Evolutionary conservation across 805 yeast genomes (phyloP), one percentile per base, ranked within the genome.

Genomic region (Wickerhamiella bombiphila): DNA sequence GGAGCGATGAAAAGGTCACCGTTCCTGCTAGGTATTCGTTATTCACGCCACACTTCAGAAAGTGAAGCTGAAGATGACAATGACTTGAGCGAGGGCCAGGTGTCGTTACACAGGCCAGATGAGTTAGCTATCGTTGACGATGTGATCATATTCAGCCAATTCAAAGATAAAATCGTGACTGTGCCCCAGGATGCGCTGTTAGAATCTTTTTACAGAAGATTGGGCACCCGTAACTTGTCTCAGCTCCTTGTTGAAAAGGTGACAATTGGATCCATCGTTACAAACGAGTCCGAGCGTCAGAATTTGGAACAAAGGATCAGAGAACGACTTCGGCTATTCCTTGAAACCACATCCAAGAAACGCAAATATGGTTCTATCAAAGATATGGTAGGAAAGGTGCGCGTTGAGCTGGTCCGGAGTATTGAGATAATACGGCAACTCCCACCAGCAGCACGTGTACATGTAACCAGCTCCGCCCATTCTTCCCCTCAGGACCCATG

Each of bases 51-150:
- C n/a, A 14, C 17, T 4, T 37, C 13, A 1, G 40, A 29, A 3
- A 26, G 16, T 5, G 34, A 26, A 5, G 21, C 20, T 1, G 43
- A 45, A 4, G 26, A 30, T 3, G n/a, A n/a, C n/a, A n/a, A n/a
- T n/a, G n/a, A n/a, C n/a, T n/a, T n/a, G n/a, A n/a, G n/a, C n/a
- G n/a, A n/a, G n/a, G 43, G 45, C 2, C 42, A 41, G 24, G 42
- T 36, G 7, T 38, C 51, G 13, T 47, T 60, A 17, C 51, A 50
- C 11, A 17, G 38, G 3, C 56, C 61, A 1, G 11, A 40, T 1
- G 52, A 58, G 11, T 37, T 59, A 18, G 54, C 52, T 7, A 49
- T 61, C 28, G 57, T 56, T 7, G 64, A 61, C 39, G 60, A 61
- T 38, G 55, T 61, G 5, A 51, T 58, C 8, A 37, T 49, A 4